Base-by-base conservation (phyloP, 768 basidiomycete genomes). In the Lentinula edodes region DNA sequence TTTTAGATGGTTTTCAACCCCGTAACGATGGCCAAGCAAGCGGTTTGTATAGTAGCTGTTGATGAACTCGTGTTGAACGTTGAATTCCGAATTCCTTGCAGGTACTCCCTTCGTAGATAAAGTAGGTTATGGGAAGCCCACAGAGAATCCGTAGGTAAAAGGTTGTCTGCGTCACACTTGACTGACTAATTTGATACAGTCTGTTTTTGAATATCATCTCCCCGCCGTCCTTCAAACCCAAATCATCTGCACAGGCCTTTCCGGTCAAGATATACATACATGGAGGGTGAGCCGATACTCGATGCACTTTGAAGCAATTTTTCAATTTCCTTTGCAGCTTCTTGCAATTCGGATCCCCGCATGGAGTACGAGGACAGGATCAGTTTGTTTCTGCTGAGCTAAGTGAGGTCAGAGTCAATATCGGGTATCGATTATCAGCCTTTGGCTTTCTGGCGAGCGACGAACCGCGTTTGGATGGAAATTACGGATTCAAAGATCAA, bases 401-500 rank as follows among this genome's bases (percentile, higher is more conserved):
- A 20, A 80, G 80, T 5, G 85, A 90, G 71, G 80, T 93, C 15
- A 87, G 86, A 80, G 85, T 93, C 7, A 89, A 91, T 66, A 81
- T 91, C 12, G 90, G 88, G 39, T 90, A 91, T 69, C 83, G 90
- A 20, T 75, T 92, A 13, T 89, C 88, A 0, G 89, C 81, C 0
- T 88, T 91, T 66, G 90, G 90, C 0, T 93, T 90, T 67, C 74
- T 93, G 20, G 89, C 88, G 0, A 80, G 80, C 64, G 85, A 88
- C 50, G 70, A 81, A 61, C 88, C 88, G 12, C 68, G 73, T 45
- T 69, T 92, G 51, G 75, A 76, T 15, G 90, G 91, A 2, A 93
- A 92, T 67, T 92, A 87, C 69, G 90, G 90, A 0, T 92, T 92
- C 76, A 91, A 91, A 71, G 90, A 92, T 67, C 89, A 89, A 66